These are phyloP conservation scores for Mucor plumbeus DNA, from an alignment of 371 early-diverging fungal genomes.

Conservation along the genomic window DNA sequence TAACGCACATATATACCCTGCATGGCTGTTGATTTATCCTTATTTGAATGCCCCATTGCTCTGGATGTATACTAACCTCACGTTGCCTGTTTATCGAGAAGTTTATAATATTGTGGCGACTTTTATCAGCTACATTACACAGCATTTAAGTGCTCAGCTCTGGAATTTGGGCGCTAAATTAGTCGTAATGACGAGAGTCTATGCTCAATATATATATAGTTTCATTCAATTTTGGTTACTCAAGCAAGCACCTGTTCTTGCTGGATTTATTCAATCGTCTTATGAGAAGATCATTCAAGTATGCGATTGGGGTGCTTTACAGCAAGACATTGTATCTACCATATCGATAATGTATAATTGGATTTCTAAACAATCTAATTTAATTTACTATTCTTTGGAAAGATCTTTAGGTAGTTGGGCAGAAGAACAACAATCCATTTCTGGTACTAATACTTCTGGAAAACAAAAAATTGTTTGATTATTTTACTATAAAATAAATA, in stretches of 20 bases:
- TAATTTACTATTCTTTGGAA: conserved; percentile 26
- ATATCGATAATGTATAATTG: conserved; percentile 7
- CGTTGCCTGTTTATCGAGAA: conserved; percentile 9
- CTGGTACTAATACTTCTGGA: no score
- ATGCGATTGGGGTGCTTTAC: conserved; percentile 16
- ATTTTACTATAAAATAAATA: no score
- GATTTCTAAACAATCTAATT: conserved; percentile 7
- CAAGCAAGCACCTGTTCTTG: conserved; percentile 28
- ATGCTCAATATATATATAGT: not conserved
- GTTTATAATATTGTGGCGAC: not conserved
- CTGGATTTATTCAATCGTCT: conserved; percentile 4
- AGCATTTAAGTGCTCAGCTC: not conserved
- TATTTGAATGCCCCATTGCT: conserved; percentile 9
- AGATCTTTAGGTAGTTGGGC: conserved; percentile 24
- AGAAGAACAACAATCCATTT: conserved; percentile 14
- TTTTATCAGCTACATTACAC: not conserved
- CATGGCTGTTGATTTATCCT: conserved; percentile 20
- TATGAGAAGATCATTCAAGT: not conserved
- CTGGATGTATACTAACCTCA: conserved; percentile 12
- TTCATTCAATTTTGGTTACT: conserved; percentile 13
- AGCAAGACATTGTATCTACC: not conserved
- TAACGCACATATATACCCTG: conserved; percentile 15
- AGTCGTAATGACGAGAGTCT: not conserved
- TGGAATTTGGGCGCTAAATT: not conserved
- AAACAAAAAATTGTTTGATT: no score